Evolutionary conservation across 2,329 filamentous ascomycete species (phyloP).

Genomic region (Botrytis fabae): DNA sequence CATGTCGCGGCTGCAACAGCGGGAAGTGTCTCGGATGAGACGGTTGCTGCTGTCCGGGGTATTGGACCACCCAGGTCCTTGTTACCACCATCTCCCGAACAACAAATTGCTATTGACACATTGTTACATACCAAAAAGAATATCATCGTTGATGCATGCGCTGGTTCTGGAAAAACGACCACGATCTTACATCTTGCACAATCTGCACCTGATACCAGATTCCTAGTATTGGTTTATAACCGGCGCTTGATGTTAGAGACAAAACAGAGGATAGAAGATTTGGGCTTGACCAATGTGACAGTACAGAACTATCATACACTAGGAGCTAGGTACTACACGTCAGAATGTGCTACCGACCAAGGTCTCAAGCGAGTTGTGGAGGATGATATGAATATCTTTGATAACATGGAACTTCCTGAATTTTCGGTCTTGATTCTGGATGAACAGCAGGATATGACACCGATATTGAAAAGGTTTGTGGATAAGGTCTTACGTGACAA

Average conservation of each 20-base stretch:
- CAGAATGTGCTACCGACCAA: conserved; percentile 20
- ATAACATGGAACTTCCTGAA: conserved; percentile 16
- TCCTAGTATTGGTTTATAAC: conserved; percentile 17
- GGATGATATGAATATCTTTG: conserved; percentile 3
- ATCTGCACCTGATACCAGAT: conserved; percentile 9
- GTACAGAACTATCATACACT: conserved; percentile 12
- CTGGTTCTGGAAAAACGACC: conserved; percentile 21
- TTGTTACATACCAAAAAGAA: conserved; percentile 20
- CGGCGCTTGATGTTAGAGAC: conserved; percentile 21
- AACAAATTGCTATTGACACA: conserved; percentile 18
- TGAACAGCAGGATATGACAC: conserved; percentile 22
- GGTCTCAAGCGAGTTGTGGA: conserved; percentile 20
- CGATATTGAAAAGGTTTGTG: conserved; percentile 20
- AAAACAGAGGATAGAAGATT: conserved; percentile 11
- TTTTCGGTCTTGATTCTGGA: conserved; percentile 19
- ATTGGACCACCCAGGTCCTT: not conserved
- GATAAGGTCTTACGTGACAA: conserved; percentile 19
- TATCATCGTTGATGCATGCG: conserved; percentile 15
- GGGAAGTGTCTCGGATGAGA: not conserved
- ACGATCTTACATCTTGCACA: conserved; percentile 14
- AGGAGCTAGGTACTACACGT: conserved; percentile 11
- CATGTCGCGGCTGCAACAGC: not conserved
- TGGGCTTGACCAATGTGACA: conserved; percentile 12
- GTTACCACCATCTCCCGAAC: conserved; percentile 18
- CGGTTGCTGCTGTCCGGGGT: not conserved